Conservation (phyloP, 352 stramenopile genomes). For the Phytophthora macrochlamydospora region DNA sequence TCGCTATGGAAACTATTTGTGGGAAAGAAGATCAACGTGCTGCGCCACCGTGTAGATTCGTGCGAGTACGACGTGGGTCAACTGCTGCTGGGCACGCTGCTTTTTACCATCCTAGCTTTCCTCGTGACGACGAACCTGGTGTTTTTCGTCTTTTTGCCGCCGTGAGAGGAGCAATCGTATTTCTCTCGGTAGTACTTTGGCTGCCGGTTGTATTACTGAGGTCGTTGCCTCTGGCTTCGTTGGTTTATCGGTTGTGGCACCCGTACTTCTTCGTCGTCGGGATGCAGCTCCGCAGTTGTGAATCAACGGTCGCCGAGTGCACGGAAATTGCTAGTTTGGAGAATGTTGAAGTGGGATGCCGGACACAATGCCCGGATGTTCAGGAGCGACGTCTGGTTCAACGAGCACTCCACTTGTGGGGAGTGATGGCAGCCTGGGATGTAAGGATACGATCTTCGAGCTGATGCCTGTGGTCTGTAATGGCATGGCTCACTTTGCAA, state of each 20-base stretch:
- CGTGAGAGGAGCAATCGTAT: slow-evolving; percentile 60
- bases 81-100: slow-evolving; percentile 92
- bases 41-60: slow-evolving; percentile 93
- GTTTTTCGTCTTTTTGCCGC: slow-evolving; percentile 92
- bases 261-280: slow-evolving; percentile 44
- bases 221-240: slow-evolving; percentile 50
- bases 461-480: slow-evolving; percentile 30
- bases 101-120: slow-evolving; percentile 94
- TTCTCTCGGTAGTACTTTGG: slow-evolving; percentile 48
- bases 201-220: slow-evolving; percentile 57
- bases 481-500: slow-evolving; percentile 31
- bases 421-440: slow-evolving; percentile 1
- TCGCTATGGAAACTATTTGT: slow-evolving; percentile 93
- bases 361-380: slow-evolving; percentile 16
- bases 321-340: slow-evolving; percentile 9
- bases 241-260: slow-evolving; percentile 45
- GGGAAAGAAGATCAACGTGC: slow-evolving; percentile 94
- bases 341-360: slow-evolving; percentile 26
- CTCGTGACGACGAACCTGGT: slow-evolving; percentile 94
- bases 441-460: slow-evolving; percentile 22
- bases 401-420: slow-evolving; percentile 19
- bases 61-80: slow-evolving; percentile 92
- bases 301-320: not conserved
- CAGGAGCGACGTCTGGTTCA: slow-evolving; percentile 24
- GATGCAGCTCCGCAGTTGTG: slow-evolving; percentile 32